These are phyloP conservation scores for Fusarium sp. DNA, from an alignment of 2,329 filamentous ascomycete genomes.

Conservation along the genomic window DNA sequence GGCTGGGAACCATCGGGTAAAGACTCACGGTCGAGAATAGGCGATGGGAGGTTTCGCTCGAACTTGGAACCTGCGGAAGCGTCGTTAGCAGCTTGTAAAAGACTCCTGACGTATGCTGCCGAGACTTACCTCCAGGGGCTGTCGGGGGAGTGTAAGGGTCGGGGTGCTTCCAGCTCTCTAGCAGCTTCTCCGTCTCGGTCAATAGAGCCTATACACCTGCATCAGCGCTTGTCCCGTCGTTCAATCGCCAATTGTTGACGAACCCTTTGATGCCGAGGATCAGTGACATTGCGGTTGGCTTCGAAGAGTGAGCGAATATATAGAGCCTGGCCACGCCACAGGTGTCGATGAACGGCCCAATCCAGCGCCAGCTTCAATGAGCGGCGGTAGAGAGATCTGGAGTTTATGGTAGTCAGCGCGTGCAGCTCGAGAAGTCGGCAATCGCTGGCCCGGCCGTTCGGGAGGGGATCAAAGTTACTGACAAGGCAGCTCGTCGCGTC, in stretches of 20 bases:
- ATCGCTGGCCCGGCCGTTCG: conserved; percentile 28
- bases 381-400: conserved; percentile 86
- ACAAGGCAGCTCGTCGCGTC: conserved; percentile 66
- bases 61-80: conserved; percentile 85
- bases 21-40: conserved; percentile 82
- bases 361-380: conserved; percentile 94
- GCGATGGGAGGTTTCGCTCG: conserved; percentile 90
- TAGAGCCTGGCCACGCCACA: conserved; percentile 96
- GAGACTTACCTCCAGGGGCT: conserved; percentile 85
- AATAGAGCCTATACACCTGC: conserved; percentile 76
- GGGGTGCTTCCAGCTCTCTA: conserved; percentile 97
- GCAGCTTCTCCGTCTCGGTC: conserved; percentile 87
- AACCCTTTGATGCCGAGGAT: conserved; percentile 90
- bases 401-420: conserved; percentile 34
- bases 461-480: conserved; percentile 50
- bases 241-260: conserved; percentile 43
- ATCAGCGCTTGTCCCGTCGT: conserved; percentile 14
- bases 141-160: conserved; percentile 93
- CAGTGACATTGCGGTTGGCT: conserved; percentile 87
- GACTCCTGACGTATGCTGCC: background rate
- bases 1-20: conserved; percentile 43
- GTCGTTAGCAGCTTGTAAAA: conserved; percentile 25
- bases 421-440: conserved; percentile 8
- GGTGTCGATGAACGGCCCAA: conserved; percentile 92
- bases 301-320: conserved; percentile 98